These are phyloP conservation scores for Myriangium duriaei DNA, from an alignment of 2,329 filamentous ascomycete species.

Conservation along the genomic window DNA sequence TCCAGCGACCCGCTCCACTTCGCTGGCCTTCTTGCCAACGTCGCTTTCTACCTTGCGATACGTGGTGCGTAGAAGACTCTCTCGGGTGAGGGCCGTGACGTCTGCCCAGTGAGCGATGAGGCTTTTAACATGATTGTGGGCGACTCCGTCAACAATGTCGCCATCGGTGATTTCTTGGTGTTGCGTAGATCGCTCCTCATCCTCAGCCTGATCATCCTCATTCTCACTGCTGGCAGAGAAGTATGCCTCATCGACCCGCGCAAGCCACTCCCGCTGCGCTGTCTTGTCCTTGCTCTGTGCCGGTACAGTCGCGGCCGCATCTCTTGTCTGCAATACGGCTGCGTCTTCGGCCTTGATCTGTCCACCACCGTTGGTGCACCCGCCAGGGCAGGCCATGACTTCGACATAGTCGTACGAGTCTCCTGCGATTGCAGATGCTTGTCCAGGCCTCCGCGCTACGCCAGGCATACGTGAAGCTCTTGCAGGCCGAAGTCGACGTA, in stretches of 20 bases:
- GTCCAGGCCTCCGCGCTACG: conserved; percentile 44
- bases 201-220: conserved; percentile 13
- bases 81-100: conserved; percentile 56
- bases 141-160: conserved; percentile 39
- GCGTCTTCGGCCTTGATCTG: conserved; percentile 87
- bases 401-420: conserved; percentile 77
- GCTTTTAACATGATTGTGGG: conserved; percentile 51
- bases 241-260: conserved; percentile 50
- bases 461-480: conserved; percentile 69
- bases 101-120: conserved; percentile 65
- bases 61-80: conserved; percentile 68
- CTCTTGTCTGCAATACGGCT: conserved; percentile 16
- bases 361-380: conserved; percentile 93
- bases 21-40: conserved; percentile 65
- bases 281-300: conserved; percentile 23
- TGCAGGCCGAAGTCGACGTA: conserved; percentile 77
- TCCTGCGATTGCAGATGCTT: conserved; percentile 33
- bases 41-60: conserved; percentile 91
- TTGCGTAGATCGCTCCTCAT: conserved; percentile 6
- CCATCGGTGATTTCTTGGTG: conserved; percentile 13
- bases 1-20: conserved; percentile 73
- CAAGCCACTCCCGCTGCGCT: conserved; percentile 40
- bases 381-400: conserved; percentile 98
- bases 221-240: conserved; percentile 20
- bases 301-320: conserved; percentile 20